Evolutionary conservation across 176 grass and related monocot genomes (phyloP), one percentile per base, ranked within the genome.

Genomic region (Avena atlantica): DNA sequence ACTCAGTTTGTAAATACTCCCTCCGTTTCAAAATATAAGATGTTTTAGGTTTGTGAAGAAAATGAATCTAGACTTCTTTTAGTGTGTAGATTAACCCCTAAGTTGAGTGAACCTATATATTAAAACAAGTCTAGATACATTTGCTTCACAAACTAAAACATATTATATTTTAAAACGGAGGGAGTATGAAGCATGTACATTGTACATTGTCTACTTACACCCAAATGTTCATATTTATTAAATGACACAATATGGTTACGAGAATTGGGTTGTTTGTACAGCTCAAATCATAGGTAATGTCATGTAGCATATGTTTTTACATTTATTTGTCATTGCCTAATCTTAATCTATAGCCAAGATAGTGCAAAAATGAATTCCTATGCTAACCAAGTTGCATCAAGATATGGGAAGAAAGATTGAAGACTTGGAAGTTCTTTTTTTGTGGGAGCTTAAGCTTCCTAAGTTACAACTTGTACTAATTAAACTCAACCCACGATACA

Each of bases 391-490:
- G 69, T 44, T 71, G 19, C 8, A 45, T 71, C 37, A 8, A 57
- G 4, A 57, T 40, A 71, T 44, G 19, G 3, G 15, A 1, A 19
- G 15, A 47, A 72, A 42, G 56, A 1, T 50, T 42, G 40, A 40
- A 52, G 51, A 19, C 4, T n/a, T 36, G 40, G 12, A n/a, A 3
- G 5, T 42, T 42, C 5, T 12, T 52, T 24, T 65, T 70, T 19
- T 88, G 36, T 59, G 62, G 10, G 17, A 83, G 23, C 73, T 74
- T 83, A 45, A 73, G 27, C 44, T 85, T 78, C 12, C 23, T 6
- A 79, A 57, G 53, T 12, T 75, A 42, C n/a, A 20, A 5, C 0
- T 31, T 79, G 82, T 61, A 50, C 59, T 68, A 49, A 24, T 88
- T 64, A 25, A 40, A 42, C 53, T 71, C 13, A 50, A 59, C 12